A percentile compares a stretch with the other conserved stretches of the same genome.
Conservation (phyloP, 192 early-diverging fungal genomes). For the Coemansia sp. region DNA sequence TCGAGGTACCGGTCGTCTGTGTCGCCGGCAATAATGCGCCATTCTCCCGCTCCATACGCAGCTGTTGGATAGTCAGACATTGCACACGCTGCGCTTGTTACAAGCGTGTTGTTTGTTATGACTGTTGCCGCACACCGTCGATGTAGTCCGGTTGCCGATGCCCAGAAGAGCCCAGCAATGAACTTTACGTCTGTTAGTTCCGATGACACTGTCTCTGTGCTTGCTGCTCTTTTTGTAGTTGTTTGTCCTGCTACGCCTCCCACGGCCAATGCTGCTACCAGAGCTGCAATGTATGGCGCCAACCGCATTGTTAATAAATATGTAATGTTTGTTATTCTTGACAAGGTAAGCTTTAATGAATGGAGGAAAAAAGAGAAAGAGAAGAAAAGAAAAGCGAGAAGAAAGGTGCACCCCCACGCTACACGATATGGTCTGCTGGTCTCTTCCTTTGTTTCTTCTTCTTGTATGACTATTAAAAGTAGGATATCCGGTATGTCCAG, state of each 20-base stretch:
- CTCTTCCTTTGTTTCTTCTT: background rate
- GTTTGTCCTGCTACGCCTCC: background rate
- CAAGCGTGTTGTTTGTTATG: slow-evolving; percentile 33
- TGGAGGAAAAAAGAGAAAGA: background rate
- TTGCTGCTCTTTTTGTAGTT: background rate
- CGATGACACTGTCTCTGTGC: slow-evolving; percentile 5
- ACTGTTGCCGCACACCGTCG: slow-evolving; percentile 44
- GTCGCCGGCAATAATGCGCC: slow-evolving; percentile 21
- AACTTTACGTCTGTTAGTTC: slow-evolving; percentile 30
- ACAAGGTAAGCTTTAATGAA: background rate
- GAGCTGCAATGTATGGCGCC: background rate
- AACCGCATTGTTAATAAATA: background rate
- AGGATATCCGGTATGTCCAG: background rate
- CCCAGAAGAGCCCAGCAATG: slow-evolving; percentile 48
- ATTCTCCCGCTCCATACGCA: slow-evolving; percentile 32
- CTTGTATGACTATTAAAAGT: background rate
- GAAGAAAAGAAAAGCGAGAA: background rate
- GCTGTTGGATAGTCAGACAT: slow-evolving; percentile 20
- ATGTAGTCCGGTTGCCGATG: slow-evolving; percentile 24
- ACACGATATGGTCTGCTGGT: too few relatives aligned
- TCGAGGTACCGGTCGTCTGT: slow-evolving; percentile 31
- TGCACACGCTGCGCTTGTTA: slow-evolving; percentile 42
- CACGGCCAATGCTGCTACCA: background rate
- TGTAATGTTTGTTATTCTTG: background rate
- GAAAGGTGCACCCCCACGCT: background rate